Base-by-base conservation (phyloP, 257 asterid genomes). In the Nicotiana tabacum region DNA sequence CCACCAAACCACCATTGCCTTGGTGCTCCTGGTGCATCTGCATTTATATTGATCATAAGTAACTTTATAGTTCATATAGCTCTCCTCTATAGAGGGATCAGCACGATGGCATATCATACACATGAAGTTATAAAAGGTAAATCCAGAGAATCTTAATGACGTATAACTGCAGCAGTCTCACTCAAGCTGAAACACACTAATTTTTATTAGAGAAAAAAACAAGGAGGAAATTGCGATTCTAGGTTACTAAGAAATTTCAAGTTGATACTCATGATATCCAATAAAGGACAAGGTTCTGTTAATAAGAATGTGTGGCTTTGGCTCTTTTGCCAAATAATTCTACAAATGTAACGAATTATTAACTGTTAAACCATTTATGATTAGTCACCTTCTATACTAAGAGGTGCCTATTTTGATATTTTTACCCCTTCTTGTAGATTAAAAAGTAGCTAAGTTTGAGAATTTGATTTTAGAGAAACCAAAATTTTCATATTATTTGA, bases 1-100 rank as follows among this genome's bases (percentile, higher is more conserved):
- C 99, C 99, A 69, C 99, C 99, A 87, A 96, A 96, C 99, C 99
- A 96, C 99, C 99, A 96, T 48, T 91, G 96, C 66, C 89, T 90
- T 80, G 99, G 99, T 78, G 99, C 97, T 84, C 99, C 98, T 15
- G 96, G 97, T 87, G 92, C 87, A 90, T 96, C 99, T 96, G 94
- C 88, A 77, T 8, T 85, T 70, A 35, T 32, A 67, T 82, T 83
- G 72, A 68, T 85, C 68, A 77, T 48, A 81, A 83, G 78, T 83
- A 85, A 51, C 55, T 43, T 39, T 57, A 57, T 17, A 62, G 58
- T 65, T 80, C 82, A 79, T 39, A 65, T 43, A 51, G 24, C 27
- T n/a, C 5, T 27, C 37, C 30, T 66, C 13, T 67, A 17, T 17
- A 35, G 30, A 17, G 29, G 17, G 53, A 53, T 53, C 57, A 10